Evolutionary conservation across 2,329 filamentous ascomycete species (phyloP).

Genomic region (Diaporthe citrichinensis): DNA sequence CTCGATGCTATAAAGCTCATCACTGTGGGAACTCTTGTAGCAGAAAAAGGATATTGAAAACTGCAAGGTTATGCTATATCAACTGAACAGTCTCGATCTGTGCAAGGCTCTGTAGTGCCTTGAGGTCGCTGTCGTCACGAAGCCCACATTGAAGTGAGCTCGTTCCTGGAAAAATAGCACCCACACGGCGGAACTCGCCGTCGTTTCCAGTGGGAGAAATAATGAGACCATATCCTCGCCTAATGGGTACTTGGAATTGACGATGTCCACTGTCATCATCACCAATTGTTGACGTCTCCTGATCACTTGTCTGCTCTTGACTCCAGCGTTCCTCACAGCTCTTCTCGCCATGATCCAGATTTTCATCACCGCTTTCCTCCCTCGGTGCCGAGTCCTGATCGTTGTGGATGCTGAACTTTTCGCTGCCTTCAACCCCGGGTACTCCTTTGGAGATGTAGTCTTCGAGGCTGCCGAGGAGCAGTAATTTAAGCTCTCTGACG

Average conservation of each 20-base stretch:
- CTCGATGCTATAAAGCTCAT: neutral
- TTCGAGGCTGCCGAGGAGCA: neutral
- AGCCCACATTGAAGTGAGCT: neutral
- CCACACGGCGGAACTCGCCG: neutral
- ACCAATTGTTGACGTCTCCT: neutral
- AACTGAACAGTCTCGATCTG: neutral
- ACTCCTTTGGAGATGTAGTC: neutral
- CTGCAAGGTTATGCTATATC: neutral
- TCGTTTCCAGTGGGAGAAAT: neutral
- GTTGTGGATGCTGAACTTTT: neutral
- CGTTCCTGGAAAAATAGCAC: accelerated
- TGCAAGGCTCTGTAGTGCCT: neutral
- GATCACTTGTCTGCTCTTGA: neutral
- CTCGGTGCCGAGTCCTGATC: neutral
- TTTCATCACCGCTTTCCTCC: neutral
- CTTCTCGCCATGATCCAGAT: neutral
- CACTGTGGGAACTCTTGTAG: neutral
- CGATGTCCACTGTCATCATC: neutral
- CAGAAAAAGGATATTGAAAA: neutral
- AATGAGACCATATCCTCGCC: neutral
- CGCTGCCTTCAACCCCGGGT: neutral
- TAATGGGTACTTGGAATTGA: neutral
- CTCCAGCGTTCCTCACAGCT: neutral
- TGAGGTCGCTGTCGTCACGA: neutral
- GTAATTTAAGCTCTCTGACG: neutral